Evolutionary conservation across 768 basidiomycete genomes (phyloP), one percentile per base, ranked within the genome.

Genomic region (Collybiopsis confluens): DNA sequence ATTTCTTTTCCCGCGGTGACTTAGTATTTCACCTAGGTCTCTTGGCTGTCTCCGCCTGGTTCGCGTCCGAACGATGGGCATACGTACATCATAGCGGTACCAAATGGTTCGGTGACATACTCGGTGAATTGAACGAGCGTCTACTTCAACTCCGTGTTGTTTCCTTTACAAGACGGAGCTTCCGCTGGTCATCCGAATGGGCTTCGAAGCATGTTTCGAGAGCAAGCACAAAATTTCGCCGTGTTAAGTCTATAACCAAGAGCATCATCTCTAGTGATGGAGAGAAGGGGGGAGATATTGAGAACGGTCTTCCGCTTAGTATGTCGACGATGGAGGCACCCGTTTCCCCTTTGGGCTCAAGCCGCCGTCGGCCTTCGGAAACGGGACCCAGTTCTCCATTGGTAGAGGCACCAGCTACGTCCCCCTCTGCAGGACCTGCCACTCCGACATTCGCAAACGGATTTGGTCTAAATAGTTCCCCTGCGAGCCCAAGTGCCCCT

Each of bases 21-120:
- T 13, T 6, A 5, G 5, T 33, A 6, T 13, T 33, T 13, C 13
- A 6, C 30, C 30, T 33, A 33, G 30, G 86, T 44, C 77, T 88
- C 10, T 70, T 77, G 9, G 85, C 86, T 2, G 87, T 88, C 6
- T 87, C 86, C 0, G 69, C 79, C 1, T 90, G 87, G 87, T 86
- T 88, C 62, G 80, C 82, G 11, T 83, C 80, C 3, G 87, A 89
- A 62, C 78, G 82, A 9, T 85, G 79, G 76, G 75, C 81, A 13
- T 88, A 81, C 67, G 67, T 73, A 21, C 74, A 77, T 9, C 82
- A 88, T 62, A 73, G 79, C 36, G 87, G 87, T 3, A 73, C 77
- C 56, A 85, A 86, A 64, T 88, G 85, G 85, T 79, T 88, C 9
- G 75, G 77, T 45, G 86, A 88, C 59, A 79, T 81, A 1, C 61